Evolutionary conservation across 2,329 filamentous ascomycete species (phyloP).

Genomic region (Cryphonectria carpinicola): DNA sequence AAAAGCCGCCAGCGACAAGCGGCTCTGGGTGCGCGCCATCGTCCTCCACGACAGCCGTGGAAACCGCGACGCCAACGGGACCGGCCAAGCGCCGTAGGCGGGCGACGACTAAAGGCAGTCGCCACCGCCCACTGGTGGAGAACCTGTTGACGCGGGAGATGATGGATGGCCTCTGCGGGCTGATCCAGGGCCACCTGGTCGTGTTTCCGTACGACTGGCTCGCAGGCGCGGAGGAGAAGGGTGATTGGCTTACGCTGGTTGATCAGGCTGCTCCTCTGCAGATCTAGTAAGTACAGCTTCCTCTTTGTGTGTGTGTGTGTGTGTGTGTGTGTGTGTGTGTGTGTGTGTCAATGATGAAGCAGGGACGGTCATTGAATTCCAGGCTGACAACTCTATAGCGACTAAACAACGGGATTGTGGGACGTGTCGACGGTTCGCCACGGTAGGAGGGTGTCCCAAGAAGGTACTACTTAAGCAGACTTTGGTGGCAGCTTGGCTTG

Average conservation of each 20-base stretch:
- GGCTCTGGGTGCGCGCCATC: conserved; percentile 30
- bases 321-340: no score
- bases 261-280: conserved; percentile 95
- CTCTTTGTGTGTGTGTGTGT: no score
- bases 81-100: conserved; percentile 67
- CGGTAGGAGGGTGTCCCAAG: neutral
- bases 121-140: conserved; percentile 66
- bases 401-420: conserved; percentile 1
- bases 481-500: neutral
- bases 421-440: neutral
- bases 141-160: conserved; percentile 76
- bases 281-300: conserved; percentile 76
- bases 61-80: conserved; percentile 37
- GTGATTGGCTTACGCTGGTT: conserved; percentile 96
- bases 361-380: neutral
- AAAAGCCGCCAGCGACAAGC: conserved; percentile 43
- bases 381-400: conserved; percentile 6
- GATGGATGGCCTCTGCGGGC: conserved; percentile 77
- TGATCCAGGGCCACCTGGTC: conserved; percentile 88
- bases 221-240: conserved; percentile 84
- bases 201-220: conserved; percentile 97
- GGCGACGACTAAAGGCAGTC: conserved; percentile 71
- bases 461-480: neutral
- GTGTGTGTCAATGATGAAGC: neutral
- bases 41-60: conserved; percentile 21